These are phyloP conservation scores for Solanum microdontum DNA, from an alignment of 257 asterid species.

Conservation along the genomic window DNA sequence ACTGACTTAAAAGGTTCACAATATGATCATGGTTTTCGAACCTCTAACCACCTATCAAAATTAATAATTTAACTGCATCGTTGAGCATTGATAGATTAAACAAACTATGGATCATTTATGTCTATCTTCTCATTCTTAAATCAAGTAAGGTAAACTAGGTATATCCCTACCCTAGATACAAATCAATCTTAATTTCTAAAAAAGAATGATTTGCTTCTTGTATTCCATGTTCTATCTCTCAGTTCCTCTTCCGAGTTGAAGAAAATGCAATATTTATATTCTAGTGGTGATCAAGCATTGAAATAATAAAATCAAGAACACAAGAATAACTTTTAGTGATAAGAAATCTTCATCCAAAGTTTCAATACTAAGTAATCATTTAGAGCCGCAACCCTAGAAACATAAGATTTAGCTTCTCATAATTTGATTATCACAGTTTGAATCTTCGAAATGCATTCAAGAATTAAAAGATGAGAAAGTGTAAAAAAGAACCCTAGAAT, in stretches of 20 bases:
- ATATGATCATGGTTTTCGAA: background rate
- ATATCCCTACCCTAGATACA: background rate
- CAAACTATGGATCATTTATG: background rate
- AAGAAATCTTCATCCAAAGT: background rate
- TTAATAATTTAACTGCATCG: background rate
- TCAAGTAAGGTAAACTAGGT: background rate
- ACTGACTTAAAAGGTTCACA: background rate
- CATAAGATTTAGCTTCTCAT: background rate
- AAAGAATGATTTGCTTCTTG: background rate
- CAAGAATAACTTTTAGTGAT: background rate
- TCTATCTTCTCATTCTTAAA: background rate
- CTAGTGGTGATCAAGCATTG: background rate
- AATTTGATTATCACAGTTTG: background rate
- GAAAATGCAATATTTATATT: background rate
- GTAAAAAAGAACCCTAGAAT: background rate
- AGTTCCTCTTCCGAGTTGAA: background rate
- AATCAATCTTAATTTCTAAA: background rate
- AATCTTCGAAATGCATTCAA: background rate
- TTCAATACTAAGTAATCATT: background rate
- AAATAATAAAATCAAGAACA: background rate
- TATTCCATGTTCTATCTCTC: background rate
- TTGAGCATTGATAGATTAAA: background rate
- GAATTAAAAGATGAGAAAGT: background rate
- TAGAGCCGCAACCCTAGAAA: background rate
- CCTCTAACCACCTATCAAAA: background rate